phyloP scores from a whole-genome alignment of 78 protist genomes.

The Dictyostelium citrinum region DNA sequence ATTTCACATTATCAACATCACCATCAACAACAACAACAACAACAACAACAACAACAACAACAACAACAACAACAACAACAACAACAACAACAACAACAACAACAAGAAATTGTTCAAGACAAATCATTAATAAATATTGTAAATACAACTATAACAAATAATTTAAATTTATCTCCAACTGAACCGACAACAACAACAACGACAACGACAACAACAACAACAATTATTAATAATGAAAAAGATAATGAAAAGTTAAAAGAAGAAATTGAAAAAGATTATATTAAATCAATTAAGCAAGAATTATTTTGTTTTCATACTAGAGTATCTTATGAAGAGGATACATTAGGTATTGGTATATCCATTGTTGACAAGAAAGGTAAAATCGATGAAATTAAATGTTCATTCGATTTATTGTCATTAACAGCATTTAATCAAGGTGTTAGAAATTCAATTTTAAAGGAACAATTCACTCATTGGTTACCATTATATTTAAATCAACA shows the following conservation, averaged over 20 bases:
- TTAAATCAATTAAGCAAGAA: conserved; percentile 22
- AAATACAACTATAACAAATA: neutral
- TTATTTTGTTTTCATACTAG: conserved; percentile 66
- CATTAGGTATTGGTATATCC: conserved; percentile 56
- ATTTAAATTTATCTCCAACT: no score
- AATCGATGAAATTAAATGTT: conserved; percentile 52
- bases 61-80: neutral
- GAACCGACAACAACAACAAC: neutral
- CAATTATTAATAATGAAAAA: neutral
- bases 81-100: neutral
- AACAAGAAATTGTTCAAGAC: neutral
- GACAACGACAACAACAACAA: neutral
- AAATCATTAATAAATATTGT: neutral
- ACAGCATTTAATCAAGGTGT: conserved; percentile 74
- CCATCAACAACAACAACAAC: neutral
- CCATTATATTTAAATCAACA: conserved; percentile 65
- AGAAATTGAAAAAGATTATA: conserved; percentile 2
- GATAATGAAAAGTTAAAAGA: neutral
- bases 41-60: neutral
- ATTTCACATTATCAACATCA: neutral
- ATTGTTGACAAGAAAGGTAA: neutral
- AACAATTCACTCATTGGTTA: conserved; percentile 73
- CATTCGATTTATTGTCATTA: conserved; percentile 28
- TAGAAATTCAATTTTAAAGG: conserved; percentile 57
- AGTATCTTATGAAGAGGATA: conserved; percentile 59